Conservation (phyloP, 2,329 filamentous ascomycete genomes). For the Colletotrichum sp. region DNA sequence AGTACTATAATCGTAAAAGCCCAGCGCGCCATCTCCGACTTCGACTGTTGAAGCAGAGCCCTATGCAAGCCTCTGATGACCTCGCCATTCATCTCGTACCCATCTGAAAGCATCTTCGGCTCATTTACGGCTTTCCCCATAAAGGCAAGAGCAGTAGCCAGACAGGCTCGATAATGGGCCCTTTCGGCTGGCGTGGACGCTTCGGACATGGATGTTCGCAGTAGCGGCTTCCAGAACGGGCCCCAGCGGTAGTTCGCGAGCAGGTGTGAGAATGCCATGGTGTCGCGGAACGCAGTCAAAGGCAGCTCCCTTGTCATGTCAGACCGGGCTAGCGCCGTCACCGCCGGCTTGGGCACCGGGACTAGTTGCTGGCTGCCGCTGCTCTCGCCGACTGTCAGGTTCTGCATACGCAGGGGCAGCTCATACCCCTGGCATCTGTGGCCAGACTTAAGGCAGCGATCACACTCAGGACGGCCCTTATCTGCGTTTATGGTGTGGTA, state of each 20-base stretch:
- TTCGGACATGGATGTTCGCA: neutral
- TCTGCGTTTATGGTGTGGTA: neutral
- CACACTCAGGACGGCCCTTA: neutral
- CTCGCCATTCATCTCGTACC: neutral
- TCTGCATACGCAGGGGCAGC: neutral
- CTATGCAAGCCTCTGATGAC: neutral
- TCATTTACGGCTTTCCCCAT: neutral
- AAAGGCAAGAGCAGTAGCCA: constrained; percentile 1
- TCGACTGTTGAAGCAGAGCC: neutral
- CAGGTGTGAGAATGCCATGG: constrained; percentile 3
- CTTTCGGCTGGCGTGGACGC: neutral
- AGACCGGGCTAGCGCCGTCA: neutral
- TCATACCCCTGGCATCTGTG: neutral
- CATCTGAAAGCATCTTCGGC: neutral
- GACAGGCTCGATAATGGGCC: neutral
- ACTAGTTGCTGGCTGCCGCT: neutral
- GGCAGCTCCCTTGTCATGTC: neutral
- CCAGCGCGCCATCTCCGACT: neutral
- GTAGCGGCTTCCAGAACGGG: constrained; percentile 5
- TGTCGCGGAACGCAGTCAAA: constrained; percentile 1
- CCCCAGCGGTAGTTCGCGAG: constrained; percentile 3
- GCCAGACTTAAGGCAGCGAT: neutral
- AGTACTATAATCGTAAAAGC: neutral
- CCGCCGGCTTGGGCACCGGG: neutral
- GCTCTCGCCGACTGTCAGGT: neutral